A percentile compares a stretch with the other conserved stretches of the same genome.
Conservation (phyloP, 305 asterid species). For the Fraxinus velutina region DNA sequence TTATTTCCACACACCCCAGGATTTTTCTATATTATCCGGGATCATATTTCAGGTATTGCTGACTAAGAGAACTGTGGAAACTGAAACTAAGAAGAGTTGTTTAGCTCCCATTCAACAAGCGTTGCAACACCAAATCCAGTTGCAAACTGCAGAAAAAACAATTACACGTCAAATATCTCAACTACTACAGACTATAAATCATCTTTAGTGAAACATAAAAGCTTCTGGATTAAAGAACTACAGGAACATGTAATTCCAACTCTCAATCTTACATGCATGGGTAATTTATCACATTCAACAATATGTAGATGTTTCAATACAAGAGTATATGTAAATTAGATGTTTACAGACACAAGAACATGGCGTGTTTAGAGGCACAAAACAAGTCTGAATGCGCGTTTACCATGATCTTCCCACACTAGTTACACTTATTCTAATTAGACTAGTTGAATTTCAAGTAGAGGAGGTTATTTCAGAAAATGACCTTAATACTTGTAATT, state of each 20-base stretch:
- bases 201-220: neutral
- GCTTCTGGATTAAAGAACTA: neutral
- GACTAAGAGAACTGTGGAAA: no score
- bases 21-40: neutral
- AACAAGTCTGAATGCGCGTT: neutral
- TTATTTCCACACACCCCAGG: neutral
- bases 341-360: neutral
- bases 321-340: neutral
- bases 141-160: conserved; percentile 58
- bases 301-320: neutral
- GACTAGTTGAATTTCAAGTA: neutral
- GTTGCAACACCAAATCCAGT: conserved; percentile 51
- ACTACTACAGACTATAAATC: neutral
- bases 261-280: neutral
- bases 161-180: neutral
- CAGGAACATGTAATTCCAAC: neutral
- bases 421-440: neutral
- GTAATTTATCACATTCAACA: neutral
- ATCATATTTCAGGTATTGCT: neutral
- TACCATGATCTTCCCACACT: neutral
- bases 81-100: no score
- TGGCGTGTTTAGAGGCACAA: neutral
- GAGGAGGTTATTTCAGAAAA: no score
- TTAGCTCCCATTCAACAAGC: no score
- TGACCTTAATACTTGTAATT: no score